Evolutionary conservation across 306 rosid genomes (phyloP), one percentile per base, ranked within the genome.

Genomic region (Oxytropis ochrocephala): DNA sequence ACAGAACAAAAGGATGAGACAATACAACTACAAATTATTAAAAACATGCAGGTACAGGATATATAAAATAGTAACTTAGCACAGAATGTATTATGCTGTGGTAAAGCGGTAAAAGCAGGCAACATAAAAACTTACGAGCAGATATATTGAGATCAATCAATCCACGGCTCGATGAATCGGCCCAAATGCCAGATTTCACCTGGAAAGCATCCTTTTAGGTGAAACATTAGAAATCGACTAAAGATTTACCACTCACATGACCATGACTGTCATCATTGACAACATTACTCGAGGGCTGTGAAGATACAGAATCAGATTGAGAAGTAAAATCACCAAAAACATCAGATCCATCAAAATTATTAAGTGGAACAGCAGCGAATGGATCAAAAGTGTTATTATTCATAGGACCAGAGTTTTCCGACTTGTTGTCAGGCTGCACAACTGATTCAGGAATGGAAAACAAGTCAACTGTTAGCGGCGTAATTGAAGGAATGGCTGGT

Each of bases 81-180:
- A 62, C 11, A 21, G n/a, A n/a, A 67, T n/a, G 8, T 42, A 67
- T 11, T 19, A 60, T 11, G 59, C 50, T 6, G 57, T 39, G 48
- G 44, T 57, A 74, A 24, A 59, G 58, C 70, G 42, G 19, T 44
- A 39, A 42, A 75, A 13, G 12, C 12, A 68, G 78, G 67, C 50
- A 33, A 57, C 67, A 58, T 62, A 16, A 66, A 65, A 60, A 81
- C 97, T 89, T 89, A 95, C 99, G 88, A 60, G 91, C 97, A 68
- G 99, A 85, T 72, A 95, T 95, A 79, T 95, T 95, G 64, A 95
- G 97, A 86, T 95, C 99, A 68, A 95, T 95, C 73, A 95, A 70
- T 67, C 99, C 99, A 42, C 99, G 99, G 88, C 89, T 95, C 14
- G 91, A 87, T 41, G 99, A 88, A 84, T 95, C 99, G 1, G 99